A percentile compares a stretch with the other conserved stretches of the same genome.
phyloP scores from a whole-genome alignment of 345 rosid genomes.

The Fremontodendron californicum region DNA sequence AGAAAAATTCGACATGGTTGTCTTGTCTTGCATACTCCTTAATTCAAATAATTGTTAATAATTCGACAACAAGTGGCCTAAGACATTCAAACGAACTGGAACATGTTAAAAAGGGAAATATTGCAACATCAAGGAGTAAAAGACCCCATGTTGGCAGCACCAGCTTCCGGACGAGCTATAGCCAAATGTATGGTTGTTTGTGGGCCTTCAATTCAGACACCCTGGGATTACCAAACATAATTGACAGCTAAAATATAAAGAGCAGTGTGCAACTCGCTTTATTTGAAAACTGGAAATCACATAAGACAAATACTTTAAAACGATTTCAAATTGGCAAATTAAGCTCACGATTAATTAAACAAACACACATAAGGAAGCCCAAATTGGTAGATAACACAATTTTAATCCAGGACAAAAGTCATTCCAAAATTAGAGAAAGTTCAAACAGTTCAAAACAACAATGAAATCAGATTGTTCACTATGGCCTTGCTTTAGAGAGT shows the following conservation, averaged over 20 bases:
- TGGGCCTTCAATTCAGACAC: constrained; percentile 17
- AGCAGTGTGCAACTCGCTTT: constrained; percentile 12
- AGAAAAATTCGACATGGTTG: not conserved
- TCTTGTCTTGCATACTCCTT: not conserved
- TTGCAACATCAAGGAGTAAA: not conserved
- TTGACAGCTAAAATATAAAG: constrained; percentile 19
- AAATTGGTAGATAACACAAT: not conserved
- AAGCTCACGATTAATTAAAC: constrained; percentile 1
- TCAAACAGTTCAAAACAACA: constrained; percentile 4
- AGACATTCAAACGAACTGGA: not conserved
- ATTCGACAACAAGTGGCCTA: not conserved
- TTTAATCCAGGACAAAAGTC: not conserved
- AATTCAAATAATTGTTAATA: too few relatives aligned
- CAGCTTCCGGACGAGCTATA: not conserved
- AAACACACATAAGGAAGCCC: not conserved
- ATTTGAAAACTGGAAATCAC: constrained; percentile 6
- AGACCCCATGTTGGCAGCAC: not conserved
- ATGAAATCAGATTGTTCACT: not conserved
- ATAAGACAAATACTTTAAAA: constrained; percentile 9
- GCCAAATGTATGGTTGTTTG: not conserved
- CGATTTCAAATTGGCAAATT: not conserved
- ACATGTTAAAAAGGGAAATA: not conserved
- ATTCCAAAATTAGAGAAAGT: not conserved
- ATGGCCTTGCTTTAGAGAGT: not conserved
- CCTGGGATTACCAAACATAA: constrained; percentile 17